phyloP scores from a whole-genome alignment of 306 rosid species.

The Sicyos baderoa region DNA sequence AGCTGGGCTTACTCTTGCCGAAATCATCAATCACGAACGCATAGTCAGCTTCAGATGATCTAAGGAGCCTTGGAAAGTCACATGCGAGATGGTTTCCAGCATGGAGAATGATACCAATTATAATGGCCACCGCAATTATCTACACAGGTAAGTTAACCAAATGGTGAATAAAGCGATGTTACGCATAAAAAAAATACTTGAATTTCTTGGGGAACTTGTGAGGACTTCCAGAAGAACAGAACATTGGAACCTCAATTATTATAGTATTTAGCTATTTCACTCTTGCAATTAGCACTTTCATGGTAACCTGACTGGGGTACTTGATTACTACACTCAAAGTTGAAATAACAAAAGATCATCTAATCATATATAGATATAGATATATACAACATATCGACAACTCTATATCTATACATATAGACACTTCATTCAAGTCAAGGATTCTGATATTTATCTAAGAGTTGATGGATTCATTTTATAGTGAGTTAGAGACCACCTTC shows the following conservation, averaged over 20 bases:
- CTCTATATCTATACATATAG: too few species aligned
- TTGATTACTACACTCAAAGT: slow-evolving; percentile 10
- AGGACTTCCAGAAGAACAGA: neutral
- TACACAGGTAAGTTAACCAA: slow-evolving; percentile 19
- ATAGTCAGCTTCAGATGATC: slow-evolving; percentile 32
- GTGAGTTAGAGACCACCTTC: too few species aligned
- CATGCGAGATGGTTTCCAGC: slow-evolving; percentile 91
- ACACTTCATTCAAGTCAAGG: too few species aligned
- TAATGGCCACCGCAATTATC: slow-evolving; percentile 80
- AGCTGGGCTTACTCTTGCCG: slow-evolving; percentile 57
- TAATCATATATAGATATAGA: too few species aligned
- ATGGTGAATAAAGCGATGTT: slow-evolving; percentile 17
- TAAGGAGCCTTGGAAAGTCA: slow-evolving; percentile 72
- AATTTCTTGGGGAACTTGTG: slow-evolving; percentile 2
- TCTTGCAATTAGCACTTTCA: slow-evolving; percentile 17
- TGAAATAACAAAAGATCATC: too few species aligned
- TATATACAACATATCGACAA: too few species aligned
- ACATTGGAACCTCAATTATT: neutral
- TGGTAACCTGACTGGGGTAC: neutral
- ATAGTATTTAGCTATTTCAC: neutral
- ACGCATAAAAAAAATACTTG: neutral
- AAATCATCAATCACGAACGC: slow-evolving; percentile 41
- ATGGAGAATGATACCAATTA: slow-evolving; percentile 75
- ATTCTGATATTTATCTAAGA: too few species aligned
- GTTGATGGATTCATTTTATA: too few species aligned